Evolutionary conservation across 768 basidiomycete genomes (phyloP).

Genomic region (Russula brevipes): DNA sequence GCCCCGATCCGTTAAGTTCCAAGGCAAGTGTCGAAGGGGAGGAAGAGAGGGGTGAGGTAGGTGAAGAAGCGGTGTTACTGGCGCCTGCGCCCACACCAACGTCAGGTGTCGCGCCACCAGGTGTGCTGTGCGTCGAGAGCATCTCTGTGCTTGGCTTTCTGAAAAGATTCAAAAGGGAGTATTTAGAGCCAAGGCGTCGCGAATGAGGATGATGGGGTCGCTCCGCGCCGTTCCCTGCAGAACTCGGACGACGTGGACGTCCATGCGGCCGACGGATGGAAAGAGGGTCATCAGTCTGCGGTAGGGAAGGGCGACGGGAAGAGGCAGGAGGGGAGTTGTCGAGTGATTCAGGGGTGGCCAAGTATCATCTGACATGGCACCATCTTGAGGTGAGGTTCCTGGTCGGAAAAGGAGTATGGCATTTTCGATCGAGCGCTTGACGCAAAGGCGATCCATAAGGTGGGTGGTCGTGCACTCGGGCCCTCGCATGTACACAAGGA

Average conservation of each 20-base stretch:
- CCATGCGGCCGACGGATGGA: slow-evolving; percentile 25
- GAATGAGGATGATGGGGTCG: slow-evolving; percentile 43
- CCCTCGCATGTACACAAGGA: slow-evolving; percentile 15
- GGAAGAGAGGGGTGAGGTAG: slow-evolving; percentile 19
- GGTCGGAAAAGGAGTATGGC: slow-evolving; percentile 31
- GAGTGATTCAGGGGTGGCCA: slow-evolving; percentile 17
- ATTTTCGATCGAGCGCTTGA: slow-evolving; percentile 78
- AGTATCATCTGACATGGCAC: not conserved
- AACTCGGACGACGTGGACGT: slow-evolving; percentile 55
- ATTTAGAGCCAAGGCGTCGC: slow-evolving; percentile 58
- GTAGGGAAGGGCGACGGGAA: slow-evolving; percentile 16
- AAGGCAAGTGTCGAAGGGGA: slow-evolving; percentile 10
- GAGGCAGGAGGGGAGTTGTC: not conserved
- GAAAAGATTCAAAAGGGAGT: slow-evolving; percentile 70
- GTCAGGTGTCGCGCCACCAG: slow-evolving; percentile 10
- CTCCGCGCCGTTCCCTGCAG: slow-evolving; percentile 53
- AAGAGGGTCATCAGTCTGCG: slow-evolving; percentile 24
- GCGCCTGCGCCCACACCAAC: not conserved
- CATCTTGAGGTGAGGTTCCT: slow-evolving; percentile 14
- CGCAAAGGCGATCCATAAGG: slow-evolving; percentile 43
- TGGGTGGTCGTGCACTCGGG: slow-evolving; percentile 13
- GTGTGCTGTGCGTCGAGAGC: slow-evolving; percentile 22
- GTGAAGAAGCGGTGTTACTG: slow-evolving; percentile 16
- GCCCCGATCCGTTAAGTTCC: slow-evolving; percentile 9
- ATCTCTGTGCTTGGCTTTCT: slow-evolving; percentile 48